Base-by-base conservation (phyloP, 1,139 yeast species). In the Geotrichum fermentans region DNA sequence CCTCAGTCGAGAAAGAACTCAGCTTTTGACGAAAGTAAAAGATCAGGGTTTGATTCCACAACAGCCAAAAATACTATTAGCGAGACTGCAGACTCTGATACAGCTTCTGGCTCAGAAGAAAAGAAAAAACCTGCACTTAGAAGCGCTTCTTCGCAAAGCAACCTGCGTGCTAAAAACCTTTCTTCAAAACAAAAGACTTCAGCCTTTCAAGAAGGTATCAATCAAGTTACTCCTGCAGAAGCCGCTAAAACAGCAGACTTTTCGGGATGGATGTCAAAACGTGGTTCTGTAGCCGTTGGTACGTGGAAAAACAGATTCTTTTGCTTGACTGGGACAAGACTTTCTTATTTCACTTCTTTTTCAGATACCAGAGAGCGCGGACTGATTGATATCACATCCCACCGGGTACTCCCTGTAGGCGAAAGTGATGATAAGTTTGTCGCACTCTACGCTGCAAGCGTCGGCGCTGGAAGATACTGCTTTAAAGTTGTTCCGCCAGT, bases 401-500 rank as follows among this genome's bases (percentile, higher is more conserved):
- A 92, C 67, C 79, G 88, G 57, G 98, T 92, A 1, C 71, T 89
- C 30, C 94, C 94, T 1, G 82, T 83, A 1, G 78, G 80, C 45
- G 86, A 82, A 49, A 75, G 74, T 50, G 82, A 80, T 49, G 97
- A 89, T 65, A 79, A 84, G 61, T 74, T 86, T 54, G 81, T 89
- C 40, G 86, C 96, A 0, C 70, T 90, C 49, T 86, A 86, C 68
- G 97, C 97, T 0, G 92, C 96, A 1, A 82, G 94, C 32, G 85
- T 96, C 3, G 96, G 97, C 13, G 85, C 86, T 48, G 97, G 97
- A 16, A 75, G 95, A 41, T 87, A 80, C 63, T 89, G 97, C 62
- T 92, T 92, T 72, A 92, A 92, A 66, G 67, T 92, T 14, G 81
- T 90, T 1, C 99, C 99, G 4, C 99, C 99, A 0, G 96, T 95